These are phyloP conservation scores for Coemansia javaensis DNA, from an alignment of 192 early-diverging fungal genomes.

Conservation along the genomic window DNA sequence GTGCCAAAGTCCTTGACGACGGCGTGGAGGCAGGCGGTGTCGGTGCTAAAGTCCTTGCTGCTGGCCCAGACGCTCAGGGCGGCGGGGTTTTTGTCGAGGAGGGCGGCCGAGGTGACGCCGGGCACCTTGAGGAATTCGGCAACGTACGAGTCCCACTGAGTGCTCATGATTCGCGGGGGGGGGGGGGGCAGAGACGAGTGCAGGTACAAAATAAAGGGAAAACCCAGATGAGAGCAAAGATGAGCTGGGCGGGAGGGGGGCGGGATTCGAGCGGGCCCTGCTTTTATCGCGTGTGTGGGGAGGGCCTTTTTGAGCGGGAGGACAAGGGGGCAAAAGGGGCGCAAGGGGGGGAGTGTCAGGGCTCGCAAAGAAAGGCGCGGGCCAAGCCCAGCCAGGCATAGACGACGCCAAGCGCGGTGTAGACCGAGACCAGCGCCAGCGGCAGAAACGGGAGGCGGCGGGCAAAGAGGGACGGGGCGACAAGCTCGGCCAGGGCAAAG, in stretches of 20 bases:
- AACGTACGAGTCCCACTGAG: slow-evolving; percentile 82
- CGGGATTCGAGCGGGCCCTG: no score
- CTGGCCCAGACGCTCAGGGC: slow-evolving; percentile 67
- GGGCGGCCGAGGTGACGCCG: slow-evolving; percentile 53
- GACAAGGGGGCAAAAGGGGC: no score
- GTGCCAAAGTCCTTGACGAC: not conserved
- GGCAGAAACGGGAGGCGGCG: slow-evolving; percentile 71
- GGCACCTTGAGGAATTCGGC: slow-evolving; percentile 35
- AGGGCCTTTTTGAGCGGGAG: no score
- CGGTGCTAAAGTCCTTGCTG: slow-evolving; percentile 35
- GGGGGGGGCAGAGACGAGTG: not conserved
- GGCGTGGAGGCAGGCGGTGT: not conserved
- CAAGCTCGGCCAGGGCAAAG: slow-evolving; percentile 24
- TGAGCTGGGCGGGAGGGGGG: no score
- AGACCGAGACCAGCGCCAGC: slow-evolving; percentile 73
- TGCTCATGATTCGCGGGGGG: slow-evolving; percentile 31
- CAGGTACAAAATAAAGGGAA: slow-evolving; percentile 1
- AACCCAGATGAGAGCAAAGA: slow-evolving; percentile 3
- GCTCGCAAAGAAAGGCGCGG: slow-evolving; percentile 1
- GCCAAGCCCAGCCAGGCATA: slow-evolving; percentile 58
- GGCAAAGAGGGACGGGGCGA: slow-evolving; percentile 30
- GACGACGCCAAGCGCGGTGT: slow-evolving; percentile 67
- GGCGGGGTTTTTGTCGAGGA: slow-evolving; percentile 55
- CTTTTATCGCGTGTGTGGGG: no score
- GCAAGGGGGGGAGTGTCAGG: no score